phyloP scores from a whole-genome alignment of 257 asterid species.

The Solanum appendiculatum region DNA sequence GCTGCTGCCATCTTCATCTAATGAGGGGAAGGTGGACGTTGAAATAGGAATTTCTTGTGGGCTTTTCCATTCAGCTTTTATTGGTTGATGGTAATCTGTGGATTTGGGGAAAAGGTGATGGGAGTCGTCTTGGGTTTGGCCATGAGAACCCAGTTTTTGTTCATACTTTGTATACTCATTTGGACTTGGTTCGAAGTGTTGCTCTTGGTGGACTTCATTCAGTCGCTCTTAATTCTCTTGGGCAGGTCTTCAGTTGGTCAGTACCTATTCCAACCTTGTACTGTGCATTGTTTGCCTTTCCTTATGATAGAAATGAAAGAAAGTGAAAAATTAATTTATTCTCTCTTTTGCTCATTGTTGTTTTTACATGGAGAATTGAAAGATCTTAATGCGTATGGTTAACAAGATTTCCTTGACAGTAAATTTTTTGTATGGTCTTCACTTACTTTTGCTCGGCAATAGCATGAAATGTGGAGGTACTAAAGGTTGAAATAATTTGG shows the following conservation, averaged over 20 bases:
- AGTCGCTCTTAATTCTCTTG: constrained; percentile 60
- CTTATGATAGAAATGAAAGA: neutral
- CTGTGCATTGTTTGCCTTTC: neutral
- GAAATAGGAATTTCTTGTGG: constrained; percentile 82
- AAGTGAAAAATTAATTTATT: neutral
- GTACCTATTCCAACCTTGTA: constrained; percentile 11
- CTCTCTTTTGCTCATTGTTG: neutral
- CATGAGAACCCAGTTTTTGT: constrained; percentile 62
- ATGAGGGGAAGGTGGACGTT: neutral
- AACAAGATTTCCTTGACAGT: neutral
- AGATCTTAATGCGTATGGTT: neutral
- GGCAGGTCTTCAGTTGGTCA: constrained; percentile 87
- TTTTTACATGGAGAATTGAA: neutral
- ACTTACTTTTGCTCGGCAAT: neutral
- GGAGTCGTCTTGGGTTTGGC: constrained; percentile 90
- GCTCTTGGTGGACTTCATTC: constrained; percentile 97
- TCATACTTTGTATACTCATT: constrained; percentile 48
- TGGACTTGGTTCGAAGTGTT: constrained; percentile 33
- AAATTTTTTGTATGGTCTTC: neutral
- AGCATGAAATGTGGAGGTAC: neutral
- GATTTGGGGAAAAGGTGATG: constrained; percentile 98
- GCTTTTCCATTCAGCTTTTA: constrained; percentile 79
- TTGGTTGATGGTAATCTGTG: constrained; percentile 65
- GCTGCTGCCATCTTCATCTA: neutral
- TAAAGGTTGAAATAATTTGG: neutral